Evolutionary conservation across 2,329 filamentous ascomycete genomes (phyloP).

Genomic region (Alternaria arbusti): DNA sequence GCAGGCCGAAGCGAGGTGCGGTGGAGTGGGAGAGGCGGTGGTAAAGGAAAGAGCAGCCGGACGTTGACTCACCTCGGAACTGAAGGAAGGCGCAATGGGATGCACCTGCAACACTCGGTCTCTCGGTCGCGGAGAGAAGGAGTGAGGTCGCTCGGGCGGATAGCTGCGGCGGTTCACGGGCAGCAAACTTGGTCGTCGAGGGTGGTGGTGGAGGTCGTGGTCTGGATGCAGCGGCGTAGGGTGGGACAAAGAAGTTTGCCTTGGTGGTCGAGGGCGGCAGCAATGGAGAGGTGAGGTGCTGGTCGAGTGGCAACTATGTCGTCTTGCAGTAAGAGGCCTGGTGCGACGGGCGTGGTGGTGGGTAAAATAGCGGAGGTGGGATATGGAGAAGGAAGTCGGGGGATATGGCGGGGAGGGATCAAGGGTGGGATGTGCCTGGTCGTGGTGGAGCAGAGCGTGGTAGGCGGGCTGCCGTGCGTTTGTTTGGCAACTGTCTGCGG

Average conservation of each 20-base stretch:
- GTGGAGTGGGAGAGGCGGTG: not conserved
- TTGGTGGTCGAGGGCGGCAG: constrained; percentile 26
- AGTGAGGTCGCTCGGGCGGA: constrained; percentile 5
- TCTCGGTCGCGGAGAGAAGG: constrained; percentile 11
- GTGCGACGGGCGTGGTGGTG: constrained; percentile 27
- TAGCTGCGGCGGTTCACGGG: constrained; percentile 15
- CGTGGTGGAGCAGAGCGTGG: constrained; percentile 10
- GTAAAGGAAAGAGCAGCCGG: constrained; percentile 18
- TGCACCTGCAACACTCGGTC: constrained; percentile 10
- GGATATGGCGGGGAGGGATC: constrained; percentile 40
- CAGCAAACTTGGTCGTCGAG: constrained; percentile 26
- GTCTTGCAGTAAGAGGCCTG: constrained; percentile 20
- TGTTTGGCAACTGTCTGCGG: constrained; percentile 9
- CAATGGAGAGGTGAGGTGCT: constrained; percentile 8
- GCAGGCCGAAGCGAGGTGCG: constrained; percentile 18
- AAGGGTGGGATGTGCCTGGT: constrained; percentile 29
- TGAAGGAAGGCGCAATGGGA: constrained; percentile 17
- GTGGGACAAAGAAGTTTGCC: constrained; percentile 35
- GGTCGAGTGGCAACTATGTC: constrained; percentile 2
- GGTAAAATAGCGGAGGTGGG: constrained; percentile 32
- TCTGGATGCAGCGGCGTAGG: constrained; percentile 15
- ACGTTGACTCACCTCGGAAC: constrained; percentile 44
- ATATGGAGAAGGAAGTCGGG: constrained; percentile 27
- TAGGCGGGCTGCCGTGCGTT: constrained; percentile 10
- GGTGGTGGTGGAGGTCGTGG: not conserved